Evolutionary conservation across 495 filamentous ascomycete genomes (phyloP), one percentile per base, ranked within the genome.

Genomic region (Chaetomium fimeti): DNA sequence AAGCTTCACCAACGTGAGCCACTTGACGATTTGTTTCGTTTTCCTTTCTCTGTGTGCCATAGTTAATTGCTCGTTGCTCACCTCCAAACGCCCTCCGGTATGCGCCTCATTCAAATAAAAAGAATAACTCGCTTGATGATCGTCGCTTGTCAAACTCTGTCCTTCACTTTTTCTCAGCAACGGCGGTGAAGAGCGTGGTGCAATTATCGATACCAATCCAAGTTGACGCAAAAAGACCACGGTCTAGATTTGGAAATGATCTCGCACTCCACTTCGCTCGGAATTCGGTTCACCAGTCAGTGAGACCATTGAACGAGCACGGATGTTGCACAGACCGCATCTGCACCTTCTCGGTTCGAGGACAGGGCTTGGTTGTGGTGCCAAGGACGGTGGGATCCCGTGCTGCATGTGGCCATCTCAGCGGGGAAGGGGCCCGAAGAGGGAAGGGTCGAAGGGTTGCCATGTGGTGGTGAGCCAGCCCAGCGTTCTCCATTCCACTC

Each of bases 241-340:
- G 43, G 43, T 47, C 51, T 29, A 13, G 51, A 24, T 53, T 29
- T 53, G 51, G 51, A 15, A 45, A 45, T 24, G 38, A 28, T 29
- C 42, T 28, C 13, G 56, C 56, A 28, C 0, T 24, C 55, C 56
- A 58, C 13, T 15, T 15, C 20, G 24, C 20, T 58, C 40, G 56
- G 40, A 29, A 27, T 20, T 28, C 53, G 63, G 57, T 61, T 60
- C 38, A 25, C 52, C 38, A 65, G 60, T 57, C n/a, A 45, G 38
- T 9, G 6, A 65, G 16, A 65, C 57, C 57, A 61, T 61, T 56
- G 57, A 24, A 64, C 54, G 51, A 18, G 40, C 57, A 36, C 63
- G 61, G 51, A 27, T 16, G 27, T 59, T 53, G 63, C 63, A 60
- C 43, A 32, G 58, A 20, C 43, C n/a, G 28, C 27, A 27, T 11